These are phyloP conservation scores for Trichosporon sp. DNA, from an alignment of 1,284 basidiomycete species.

Conservation along the genomic window DNA sequence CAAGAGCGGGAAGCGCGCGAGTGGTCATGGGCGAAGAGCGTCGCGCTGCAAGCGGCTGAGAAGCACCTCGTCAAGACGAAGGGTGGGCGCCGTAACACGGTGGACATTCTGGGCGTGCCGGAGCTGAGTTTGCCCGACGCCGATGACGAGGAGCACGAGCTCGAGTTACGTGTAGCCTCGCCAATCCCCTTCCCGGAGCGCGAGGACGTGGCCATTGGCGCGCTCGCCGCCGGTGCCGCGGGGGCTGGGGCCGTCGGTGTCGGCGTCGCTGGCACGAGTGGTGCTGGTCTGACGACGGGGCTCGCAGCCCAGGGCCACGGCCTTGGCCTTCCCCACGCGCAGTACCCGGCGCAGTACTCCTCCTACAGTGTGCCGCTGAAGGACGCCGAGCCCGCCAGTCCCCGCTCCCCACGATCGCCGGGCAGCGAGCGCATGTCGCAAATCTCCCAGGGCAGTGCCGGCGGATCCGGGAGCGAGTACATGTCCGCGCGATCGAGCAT, in stretches of 20 bases:
- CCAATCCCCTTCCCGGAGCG: conserved; percentile 6
- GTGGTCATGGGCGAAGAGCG: conserved; percentile 67
- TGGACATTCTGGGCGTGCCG: conserved; percentile 10
- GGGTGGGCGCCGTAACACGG: conserved; percentile 29
- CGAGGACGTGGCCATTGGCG: background rate
- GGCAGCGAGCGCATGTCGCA: background rate
- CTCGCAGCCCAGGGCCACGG: background rate
- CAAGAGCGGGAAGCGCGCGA: conserved; percentile 70
- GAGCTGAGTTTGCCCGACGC: conserved; percentile 26
- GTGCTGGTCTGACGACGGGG: background rate
- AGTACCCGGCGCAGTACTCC: background rate
- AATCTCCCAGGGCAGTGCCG: background rate
- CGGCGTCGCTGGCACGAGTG: background rate
- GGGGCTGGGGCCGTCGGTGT: background rate
- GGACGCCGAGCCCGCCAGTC: background rate
- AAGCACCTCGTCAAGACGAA: conserved; percentile 51
- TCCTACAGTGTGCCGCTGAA: background rate
- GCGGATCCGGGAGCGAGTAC: conserved; percentile 9
- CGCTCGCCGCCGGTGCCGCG: background rate
- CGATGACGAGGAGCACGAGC: conserved; percentile 14
- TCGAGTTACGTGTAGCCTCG: background rate
- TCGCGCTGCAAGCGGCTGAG: conserved; percentile 72
- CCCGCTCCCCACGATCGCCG: background rate
- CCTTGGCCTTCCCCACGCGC: background rate
- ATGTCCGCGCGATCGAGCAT: conserved; percentile 7